Conservation (phyloP, 2,329 filamentous ascomycete species). For the Penicillium crustosum region DNA sequence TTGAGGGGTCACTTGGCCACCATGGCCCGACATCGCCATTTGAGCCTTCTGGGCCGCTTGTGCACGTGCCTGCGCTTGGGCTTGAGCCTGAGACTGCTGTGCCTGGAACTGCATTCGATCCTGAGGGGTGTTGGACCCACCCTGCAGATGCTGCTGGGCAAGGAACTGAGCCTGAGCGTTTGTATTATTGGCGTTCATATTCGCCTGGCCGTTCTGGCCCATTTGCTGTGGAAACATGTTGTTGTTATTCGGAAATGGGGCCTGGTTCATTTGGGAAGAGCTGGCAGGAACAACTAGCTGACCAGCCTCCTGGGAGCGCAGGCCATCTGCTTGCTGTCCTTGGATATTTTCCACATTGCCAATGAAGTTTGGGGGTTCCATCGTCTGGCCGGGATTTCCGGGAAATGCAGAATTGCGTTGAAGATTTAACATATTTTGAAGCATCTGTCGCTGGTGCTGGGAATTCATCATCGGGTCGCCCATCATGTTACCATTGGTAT, state of each 20-base stretch:
- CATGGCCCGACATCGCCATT: conserved; percentile 48
- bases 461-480: conserved; percentile 39
- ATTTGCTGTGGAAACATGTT: conserved; percentile 47
- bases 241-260: conserved; percentile 40
- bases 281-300: conserved; percentile 65
- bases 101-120: conserved; percentile 42
- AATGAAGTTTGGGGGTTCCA: conserved; percentile 38
- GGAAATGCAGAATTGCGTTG: conserved; percentile 41
- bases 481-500: conserved; percentile 36
- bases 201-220: conserved; percentile 39
- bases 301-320: conserved; percentile 61
- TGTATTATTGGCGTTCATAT: conserved; percentile 38
- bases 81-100: conserved; percentile 33
- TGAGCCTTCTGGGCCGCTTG: conserved; percentile 49
- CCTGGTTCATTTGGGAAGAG: conserved; percentile 52
- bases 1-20: conserved; percentile 45
- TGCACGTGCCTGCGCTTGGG: conserved; percentile 42
- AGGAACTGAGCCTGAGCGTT: conserved; percentile 35
- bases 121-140: conserved; percentile 45
- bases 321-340: conserved; percentile 61
- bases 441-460: conserved; percentile 42
- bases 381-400: conserved; percentile 32
- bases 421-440: conserved; percentile 44
- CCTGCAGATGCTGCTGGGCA: conserved; percentile 45
- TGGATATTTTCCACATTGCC: conserved; percentile 56